Evolutionary conservation across 768 basidiomycete species (phyloP).

Genomic region (Pholiota microspora): DNA sequence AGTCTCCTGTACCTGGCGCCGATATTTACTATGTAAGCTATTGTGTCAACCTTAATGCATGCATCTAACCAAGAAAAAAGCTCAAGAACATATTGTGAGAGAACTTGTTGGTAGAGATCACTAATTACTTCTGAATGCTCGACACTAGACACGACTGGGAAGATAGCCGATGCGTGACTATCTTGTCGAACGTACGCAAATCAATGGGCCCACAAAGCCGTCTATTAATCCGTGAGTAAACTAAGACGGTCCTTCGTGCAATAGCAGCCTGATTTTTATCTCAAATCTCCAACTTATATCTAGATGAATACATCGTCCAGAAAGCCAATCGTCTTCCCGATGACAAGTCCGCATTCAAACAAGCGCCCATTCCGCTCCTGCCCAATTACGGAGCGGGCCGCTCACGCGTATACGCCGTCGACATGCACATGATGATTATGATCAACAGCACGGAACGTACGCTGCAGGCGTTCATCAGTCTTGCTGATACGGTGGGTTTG

Average conservation of each 20-base stretch:
- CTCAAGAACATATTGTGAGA: conserved; percentile 17
- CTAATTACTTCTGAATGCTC: neutral
- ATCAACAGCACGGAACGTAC: conserved; percentile 43
- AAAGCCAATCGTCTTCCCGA: conserved; percentile 16
- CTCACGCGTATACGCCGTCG: conserved; percentile 39
- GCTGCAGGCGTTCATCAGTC: conserved; percentile 33
- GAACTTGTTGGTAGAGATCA: neutral
- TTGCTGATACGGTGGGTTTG: conserved; percentile 31
- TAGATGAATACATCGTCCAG: conserved; percentile 36
- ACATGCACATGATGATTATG: conserved; percentile 40
- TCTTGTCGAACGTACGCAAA: conserved; percentile 28
- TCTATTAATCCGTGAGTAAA: conserved; percentile 31
- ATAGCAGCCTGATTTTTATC: neutral
- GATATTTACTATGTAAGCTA: conserved; percentile 42
- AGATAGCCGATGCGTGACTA: conserved; percentile 26
- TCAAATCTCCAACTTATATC: neutral
- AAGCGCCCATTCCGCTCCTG: conserved; percentile 43
- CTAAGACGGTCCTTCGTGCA: no score
- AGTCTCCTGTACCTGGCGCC: conserved; percentile 30
- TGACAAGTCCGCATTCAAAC: conserved; percentile 10
- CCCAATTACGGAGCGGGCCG: conserved; percentile 46
- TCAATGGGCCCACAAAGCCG: conserved; percentile 31
- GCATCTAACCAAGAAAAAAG: conserved; percentile 24
- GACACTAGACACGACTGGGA: conserved; percentile 33
- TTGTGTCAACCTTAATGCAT: conserved; percentile 4